Evolutionary conservation across 805 yeast species (phyloP), one percentile per base, ranked within the genome.

Genomic region (Starmerella kuoi): DNA sequence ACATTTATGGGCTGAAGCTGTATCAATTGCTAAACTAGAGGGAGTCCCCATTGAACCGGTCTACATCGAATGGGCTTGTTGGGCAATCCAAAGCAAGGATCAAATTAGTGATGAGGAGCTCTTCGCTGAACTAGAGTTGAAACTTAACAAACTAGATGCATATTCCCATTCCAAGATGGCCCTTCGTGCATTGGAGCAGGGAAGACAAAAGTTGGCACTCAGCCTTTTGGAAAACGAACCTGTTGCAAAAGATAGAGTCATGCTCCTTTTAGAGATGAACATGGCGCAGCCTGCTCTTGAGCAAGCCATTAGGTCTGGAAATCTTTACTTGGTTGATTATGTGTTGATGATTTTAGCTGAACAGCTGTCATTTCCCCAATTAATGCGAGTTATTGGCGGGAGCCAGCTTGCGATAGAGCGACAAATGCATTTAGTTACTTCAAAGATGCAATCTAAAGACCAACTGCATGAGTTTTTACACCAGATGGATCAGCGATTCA

Each of bases 1-100:
- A 36, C 71, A 74, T 31, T 63, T 69, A 47, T 82, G 79, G 61
- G 66, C 71, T 9, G 66, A 82, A 34, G 76, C 86, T 2, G 58
- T 84, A 26, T 72, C 77, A 46, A 63, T 86, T 1, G 70, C 81
- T 4, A 68, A 70, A 15, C 64, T 72, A 23, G 64, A 68, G 50
- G 62, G 61, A 36, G 60, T 65, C 38, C 76, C 72, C 35, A 64
- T 63, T 38, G 72, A 72, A 54, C 48, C 60, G 14, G 71, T 91
- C 0, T 80, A 79, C 54, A 66, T 74, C 2, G 71, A 77, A 49
- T 91, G 97, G 97, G 87, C 94, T 4, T 72, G 78, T 45, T 62
- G 70, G 26, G 81, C 83, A 55, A 74, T 87, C 20, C 77, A 79
- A 14, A 53, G 67, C 5, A 70, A 68, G 23, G 49, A 68, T 44